Base-by-base conservation (phyloP, 2,329 filamentous ascomycete species). In the Beauveria varroae region DNA sequence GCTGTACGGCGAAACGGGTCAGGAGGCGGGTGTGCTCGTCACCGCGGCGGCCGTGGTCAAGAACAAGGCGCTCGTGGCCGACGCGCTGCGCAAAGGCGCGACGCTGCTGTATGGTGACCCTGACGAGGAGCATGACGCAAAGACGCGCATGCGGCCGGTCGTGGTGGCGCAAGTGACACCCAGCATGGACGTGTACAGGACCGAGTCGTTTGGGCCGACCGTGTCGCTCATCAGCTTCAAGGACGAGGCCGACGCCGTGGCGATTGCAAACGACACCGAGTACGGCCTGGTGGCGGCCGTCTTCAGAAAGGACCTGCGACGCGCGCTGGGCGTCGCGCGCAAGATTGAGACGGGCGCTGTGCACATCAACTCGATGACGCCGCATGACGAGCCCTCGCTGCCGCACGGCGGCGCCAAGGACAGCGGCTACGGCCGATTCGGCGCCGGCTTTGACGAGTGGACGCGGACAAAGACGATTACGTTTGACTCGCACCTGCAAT, bases 251-350 rank as follows among this genome's bases (percentile, higher is more conserved):
- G 86, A 91, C 63, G 89, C 88, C 0, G 71, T 93, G n/a, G 73
- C 78, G n/a, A 74, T 92, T 22, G 88, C 89, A 8, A 93, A 93
- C 68, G 87, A 92, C 66, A 90, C 87, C 2, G 86, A 90, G 60
- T 93, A 91, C 69, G 90, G 90, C 1, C 81, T 93, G 1, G 78
- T 79, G 2, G 80, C 83, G 3, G 81, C 88, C 0, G 81, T 93
- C 1, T 93, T 90, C 70, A 91, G 88, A 0, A 75, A 80, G 67
- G 84, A 89, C 68, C 72, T 92, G 62, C 72, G 77, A 51, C 75
- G 76, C 18, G 85, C 78, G 0, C 68, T 88, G 63, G 74, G 79
- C 5, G 71, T 88, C 12, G 84, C 85, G 3, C 79, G 75, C 66
- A 74, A 77, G 56, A 81, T 88, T 59, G 83, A 92, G 69, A 80